Evolutionary conservation across 768 basidiomycete species (phyloP).

Genomic region (Phlegmacium glaucopus): DNA sequence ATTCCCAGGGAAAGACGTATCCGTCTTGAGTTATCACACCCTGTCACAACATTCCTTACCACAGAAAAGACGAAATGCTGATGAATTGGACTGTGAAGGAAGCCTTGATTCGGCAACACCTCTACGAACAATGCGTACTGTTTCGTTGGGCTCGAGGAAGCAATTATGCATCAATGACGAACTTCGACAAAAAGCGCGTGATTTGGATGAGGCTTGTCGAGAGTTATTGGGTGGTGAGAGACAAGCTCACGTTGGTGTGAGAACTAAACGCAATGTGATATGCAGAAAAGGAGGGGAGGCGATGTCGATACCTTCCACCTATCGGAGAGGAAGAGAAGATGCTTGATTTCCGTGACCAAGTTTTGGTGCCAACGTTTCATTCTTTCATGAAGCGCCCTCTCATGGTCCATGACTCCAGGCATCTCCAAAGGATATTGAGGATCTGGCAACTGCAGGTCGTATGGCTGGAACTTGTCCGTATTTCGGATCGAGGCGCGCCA

Average conservation of each 20-base stretch:
- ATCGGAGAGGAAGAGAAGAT: conserved; percentile 65
- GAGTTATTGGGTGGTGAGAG: conserved; percentile 68
- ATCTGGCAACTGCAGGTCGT: conserved; percentile 73
- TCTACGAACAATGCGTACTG: conserved; percentile 46
- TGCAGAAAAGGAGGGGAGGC: conserved; percentile 58
- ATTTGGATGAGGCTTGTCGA: conserved; percentile 86
- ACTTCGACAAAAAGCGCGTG: conserved; percentile 55
- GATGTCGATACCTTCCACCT: conserved; percentile 77
- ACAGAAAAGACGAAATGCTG: conserved; percentile 19
- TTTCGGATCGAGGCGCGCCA: conserved; percentile 85
- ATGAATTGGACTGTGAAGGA: conserved; percentile 19
- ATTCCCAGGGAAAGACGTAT: conserved; percentile 28
- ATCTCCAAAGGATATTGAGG: conserved; percentile 90
- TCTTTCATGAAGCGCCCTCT: background rate
- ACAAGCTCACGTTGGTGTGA: background rate
- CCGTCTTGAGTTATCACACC: conserved; percentile 24
- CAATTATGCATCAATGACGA: conserved; percentile 92
- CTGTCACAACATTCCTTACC: conserved; percentile 12
- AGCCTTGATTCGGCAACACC: conserved; percentile 17
- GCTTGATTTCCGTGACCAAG: conserved; percentile 83
- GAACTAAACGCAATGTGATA: background rate
- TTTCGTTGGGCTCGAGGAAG: conserved; percentile 87
- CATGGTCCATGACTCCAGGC: conserved; percentile 46
- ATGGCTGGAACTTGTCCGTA: conserved; percentile 81
- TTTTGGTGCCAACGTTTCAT: conserved; percentile 50